Conservation (phyloP, 768 basidiomycete species). For the Boletus tylopilopsis region DNA sequence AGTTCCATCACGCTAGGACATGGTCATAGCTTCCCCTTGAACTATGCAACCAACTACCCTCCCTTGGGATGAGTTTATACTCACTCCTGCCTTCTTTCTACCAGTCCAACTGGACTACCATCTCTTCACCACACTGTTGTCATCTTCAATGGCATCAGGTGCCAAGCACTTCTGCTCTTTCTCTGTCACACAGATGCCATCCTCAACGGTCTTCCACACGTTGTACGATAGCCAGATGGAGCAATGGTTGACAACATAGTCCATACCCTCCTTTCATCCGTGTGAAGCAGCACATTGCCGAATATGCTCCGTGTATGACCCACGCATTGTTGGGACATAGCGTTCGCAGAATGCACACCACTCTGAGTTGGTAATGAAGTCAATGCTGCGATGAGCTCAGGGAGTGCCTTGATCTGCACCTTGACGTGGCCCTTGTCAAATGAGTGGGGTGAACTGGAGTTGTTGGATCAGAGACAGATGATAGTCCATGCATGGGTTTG, state of each 20-base stretch:
- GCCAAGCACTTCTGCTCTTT: slow-evolving; percentile 47
- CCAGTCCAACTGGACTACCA: too few relatives aligned
- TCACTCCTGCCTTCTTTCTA: too few relatives aligned
- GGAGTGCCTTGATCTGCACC: slow-evolving; percentile 48
- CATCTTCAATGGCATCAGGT: too few relatives aligned
- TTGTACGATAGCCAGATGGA: slow-evolving; percentile 54
- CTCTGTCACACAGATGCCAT: slow-evolving; percentile 48
- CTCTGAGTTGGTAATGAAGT: slow-evolving; percentile 49
- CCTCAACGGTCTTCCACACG: slow-evolving; percentile 61
- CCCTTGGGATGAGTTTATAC: too few relatives aligned
- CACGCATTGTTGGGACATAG: slow-evolving; percentile 49
- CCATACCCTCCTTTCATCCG: slow-evolving; percentile 51
- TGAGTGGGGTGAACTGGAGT: slow-evolving; percentile 58
- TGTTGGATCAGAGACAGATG: slow-evolving; percentile 61
- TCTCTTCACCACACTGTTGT: too few relatives aligned
- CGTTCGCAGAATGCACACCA: slow-evolving; percentile 51
- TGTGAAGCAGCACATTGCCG: slow-evolving; percentile 47
- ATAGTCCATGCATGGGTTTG: slow-evolving; percentile 50
- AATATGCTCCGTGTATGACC: slow-evolving; percentile 45
- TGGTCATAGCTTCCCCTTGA: too few relatives aligned
- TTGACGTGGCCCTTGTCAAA: slow-evolving; percentile 63
- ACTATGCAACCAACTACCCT: too few relatives aligned
- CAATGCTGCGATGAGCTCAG: slow-evolving; percentile 43
- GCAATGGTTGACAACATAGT: slow-evolving; percentile 50
- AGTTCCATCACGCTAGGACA: too few relatives aligned